Conservation (phyloP, 2,329 filamentous ascomycete species). For the Venturiaceae sp. region DNA sequence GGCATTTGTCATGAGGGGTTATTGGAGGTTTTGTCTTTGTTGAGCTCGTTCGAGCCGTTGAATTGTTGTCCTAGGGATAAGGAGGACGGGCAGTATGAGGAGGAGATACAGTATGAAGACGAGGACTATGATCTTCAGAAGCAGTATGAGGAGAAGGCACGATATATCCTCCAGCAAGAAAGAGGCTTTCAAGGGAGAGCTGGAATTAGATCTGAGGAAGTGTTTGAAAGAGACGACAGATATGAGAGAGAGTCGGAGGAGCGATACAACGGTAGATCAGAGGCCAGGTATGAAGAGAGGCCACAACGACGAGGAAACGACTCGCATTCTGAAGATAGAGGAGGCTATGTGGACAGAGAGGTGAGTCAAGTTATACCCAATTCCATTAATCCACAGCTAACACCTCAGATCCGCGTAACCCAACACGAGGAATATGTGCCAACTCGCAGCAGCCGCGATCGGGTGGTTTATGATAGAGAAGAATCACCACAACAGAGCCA, state of each 20-base stretch:
- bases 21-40: slow-evolving; percentile 23
- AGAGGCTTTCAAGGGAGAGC: background rate
- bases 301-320: background rate
- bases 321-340: background rate
- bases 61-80: background rate
- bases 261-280: background rate
- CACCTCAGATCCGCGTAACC: background rate
- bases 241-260: background rate
- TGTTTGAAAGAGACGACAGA: background rate
- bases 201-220: background rate
- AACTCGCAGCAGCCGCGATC: background rate
- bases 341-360: background rate
- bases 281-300: background rate
- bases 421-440: background rate
- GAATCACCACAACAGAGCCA: background rate
- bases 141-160: background rate
- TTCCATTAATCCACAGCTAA: background rate
- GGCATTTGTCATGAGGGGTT: slow-evolving; percentile 22
- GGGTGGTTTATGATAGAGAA: background rate
- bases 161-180: background rate
- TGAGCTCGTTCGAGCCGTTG: slow-evolving; percentile 19
- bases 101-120: background rate
- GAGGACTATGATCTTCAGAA: background rate
- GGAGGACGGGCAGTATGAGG: background rate
- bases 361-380: background rate